Conservation (phyloP, 495 filamentous ascomycete genomes). For the Hypoxylon fuscum region DNA sequence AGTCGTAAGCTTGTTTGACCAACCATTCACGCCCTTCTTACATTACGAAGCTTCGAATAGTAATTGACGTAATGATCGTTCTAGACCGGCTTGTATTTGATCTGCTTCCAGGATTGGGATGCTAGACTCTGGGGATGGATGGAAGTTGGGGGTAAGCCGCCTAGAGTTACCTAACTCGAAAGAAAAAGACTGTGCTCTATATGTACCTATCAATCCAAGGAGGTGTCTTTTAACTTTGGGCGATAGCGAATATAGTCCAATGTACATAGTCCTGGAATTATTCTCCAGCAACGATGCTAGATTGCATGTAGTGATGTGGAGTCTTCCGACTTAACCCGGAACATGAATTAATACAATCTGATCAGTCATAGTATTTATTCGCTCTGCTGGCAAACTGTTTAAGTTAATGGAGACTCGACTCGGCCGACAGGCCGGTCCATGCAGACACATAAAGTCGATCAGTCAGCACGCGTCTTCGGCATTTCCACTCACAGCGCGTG, state of each 20-base stretch:
- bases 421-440: slow-evolving; percentile 1
- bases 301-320: background rate
- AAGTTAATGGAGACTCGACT: too few species aligned
- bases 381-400: background rate
- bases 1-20: slow-evolving; percentile 16
- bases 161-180: slow-evolving; percentile 32
- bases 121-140: slow-evolving; percentile 10
- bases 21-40: slow-evolving; percentile 16
- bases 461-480: slow-evolving; percentile 28
- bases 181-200: slow-evolving; percentile 8
- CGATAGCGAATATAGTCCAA: too few species aligned
- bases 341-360: background rate
- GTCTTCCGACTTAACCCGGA: background rate
- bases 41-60: slow-evolving; percentile 15
- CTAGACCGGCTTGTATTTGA: slow-evolving; percentile 24
- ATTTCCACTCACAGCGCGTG: slow-evolving; percentile 30
- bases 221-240: too few species aligned
- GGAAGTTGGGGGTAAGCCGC: slow-evolving; percentile 18
- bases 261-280: too few species aligned
- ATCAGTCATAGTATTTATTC: background rate
- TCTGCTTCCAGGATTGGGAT: slow-evolving; percentile 26
- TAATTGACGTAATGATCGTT: slow-evolving; percentile 37
- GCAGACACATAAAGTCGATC: slow-evolving; percentile 4
- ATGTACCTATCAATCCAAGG: too few species aligned
- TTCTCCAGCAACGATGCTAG: too few species aligned